phyloP scores from a whole-genome alignment of 2,329 filamentous ascomycete species.

The Gliomastix tumulicola region DNA sequence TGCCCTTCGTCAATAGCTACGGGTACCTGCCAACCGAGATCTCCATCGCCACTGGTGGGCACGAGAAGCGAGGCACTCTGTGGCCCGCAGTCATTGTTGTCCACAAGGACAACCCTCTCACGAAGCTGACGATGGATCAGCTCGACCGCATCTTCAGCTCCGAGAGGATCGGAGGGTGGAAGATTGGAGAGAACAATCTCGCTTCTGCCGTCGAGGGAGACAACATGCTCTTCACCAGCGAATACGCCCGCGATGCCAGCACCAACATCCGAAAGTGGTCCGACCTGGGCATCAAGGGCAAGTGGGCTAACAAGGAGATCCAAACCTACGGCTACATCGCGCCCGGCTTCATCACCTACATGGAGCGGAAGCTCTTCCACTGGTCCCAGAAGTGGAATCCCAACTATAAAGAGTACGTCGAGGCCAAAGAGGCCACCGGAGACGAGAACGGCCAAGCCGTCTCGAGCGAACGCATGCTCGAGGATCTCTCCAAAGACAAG shows the following conservation, averaged over 20 bases:
- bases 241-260: neutral
- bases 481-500: neutral
- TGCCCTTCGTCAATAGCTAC: neutral
- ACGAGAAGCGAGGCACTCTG: neutral
- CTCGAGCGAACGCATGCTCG: neutral
- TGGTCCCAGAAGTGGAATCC: neutral
- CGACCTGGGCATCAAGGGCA: neutral
- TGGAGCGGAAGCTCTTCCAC: neutral
- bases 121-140: neutral
- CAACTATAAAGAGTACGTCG: neutral
- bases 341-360: neutral
- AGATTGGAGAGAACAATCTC: neutral
- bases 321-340: neutral
- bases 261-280: neutral
- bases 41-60: neutral
- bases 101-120: neutral
- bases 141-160: neutral
- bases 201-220: neutral
- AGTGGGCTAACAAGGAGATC: neutral
- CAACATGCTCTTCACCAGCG: neutral
- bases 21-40: neutral
- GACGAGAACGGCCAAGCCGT: neutral
- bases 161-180: neutral
- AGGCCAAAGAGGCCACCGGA: neutral
- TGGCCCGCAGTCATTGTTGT: neutral